A percentile compares a stretch with the other conserved stretches of the same genome.
Conservation (phyloP, 306 rosid species). For the Vachellia collinsii region DNA sequence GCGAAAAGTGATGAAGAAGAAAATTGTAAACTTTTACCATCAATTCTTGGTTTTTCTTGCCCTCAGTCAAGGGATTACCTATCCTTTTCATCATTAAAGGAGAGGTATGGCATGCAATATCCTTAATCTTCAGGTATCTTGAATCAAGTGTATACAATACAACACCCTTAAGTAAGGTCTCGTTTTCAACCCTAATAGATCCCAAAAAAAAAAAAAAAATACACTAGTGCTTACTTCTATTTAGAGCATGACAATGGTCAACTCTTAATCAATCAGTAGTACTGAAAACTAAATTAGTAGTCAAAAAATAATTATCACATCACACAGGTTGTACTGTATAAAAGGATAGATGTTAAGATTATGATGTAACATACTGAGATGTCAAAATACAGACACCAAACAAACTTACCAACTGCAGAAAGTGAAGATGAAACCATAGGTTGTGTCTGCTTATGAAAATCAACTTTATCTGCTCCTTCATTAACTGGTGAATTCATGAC, state of each 20-base stretch:
- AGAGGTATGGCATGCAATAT: not conserved
- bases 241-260: not conserved
- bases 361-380: not conserved
- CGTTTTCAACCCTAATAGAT: not conserved
- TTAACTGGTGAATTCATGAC: conserved; percentile 42
- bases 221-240: not conserved
- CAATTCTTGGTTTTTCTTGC: not conserved
- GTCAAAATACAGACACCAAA: conserved; percentile 36
- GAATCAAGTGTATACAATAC: not conserved
- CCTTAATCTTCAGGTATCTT: not conserved
- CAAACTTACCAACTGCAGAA: conserved; percentile 46
- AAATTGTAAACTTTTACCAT: not conserved
- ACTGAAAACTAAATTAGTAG: not conserved
- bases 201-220: not conserved
- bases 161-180: not conserved
- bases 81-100: not conserved
- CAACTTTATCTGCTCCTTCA: conserved; percentile 42
- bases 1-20: not conserved
- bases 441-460: conserved; percentile 39
- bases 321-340: not conserved
- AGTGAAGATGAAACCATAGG: conserved; percentile 50
- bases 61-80: not conserved
- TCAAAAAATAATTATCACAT: not conserved
- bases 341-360: not conserved
- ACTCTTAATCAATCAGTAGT: not conserved